Conservation (phyloP, 2,329 filamentous ascomycete genomes). For the Fusarium burgessii region DNA sequence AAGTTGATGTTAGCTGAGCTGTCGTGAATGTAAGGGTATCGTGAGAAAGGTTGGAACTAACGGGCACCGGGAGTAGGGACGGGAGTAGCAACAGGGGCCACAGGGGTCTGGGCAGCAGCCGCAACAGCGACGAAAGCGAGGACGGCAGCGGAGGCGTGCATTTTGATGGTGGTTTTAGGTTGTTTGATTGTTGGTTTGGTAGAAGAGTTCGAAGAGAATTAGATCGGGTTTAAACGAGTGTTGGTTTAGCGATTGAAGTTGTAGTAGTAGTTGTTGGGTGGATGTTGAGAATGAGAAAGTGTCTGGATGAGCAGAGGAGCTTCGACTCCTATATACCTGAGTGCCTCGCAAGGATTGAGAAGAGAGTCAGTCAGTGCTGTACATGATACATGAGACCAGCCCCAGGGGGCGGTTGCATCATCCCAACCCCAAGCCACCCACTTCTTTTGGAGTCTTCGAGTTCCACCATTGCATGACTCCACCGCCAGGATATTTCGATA, state of each 20-base stretch:
- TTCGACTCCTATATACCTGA: conserved; percentile 38
- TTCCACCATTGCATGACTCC: conserved; percentile 23
- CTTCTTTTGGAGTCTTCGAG: conserved; percentile 19
- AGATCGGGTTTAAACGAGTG: conserved; percentile 33
- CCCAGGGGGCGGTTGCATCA: conserved; percentile 43
- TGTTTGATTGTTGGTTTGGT: conserved; percentile 4
- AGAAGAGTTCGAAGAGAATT: conserved; percentile 19
- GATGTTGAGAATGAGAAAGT: conserved; percentile 16
- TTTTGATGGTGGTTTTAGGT: conserved; percentile 36
- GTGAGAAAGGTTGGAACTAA: conserved; percentile 28
- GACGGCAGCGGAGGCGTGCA: conserved; percentile 44
- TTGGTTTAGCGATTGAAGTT: conserved; percentile 36
- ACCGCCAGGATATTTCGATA: conserved; percentile 26
- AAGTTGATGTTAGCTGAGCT: conserved; percentile 17
- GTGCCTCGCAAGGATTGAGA: conserved; percentile 29
- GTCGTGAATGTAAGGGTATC: conserved; percentile 11
- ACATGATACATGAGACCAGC: conserved; percentile 31
- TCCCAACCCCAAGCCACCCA: conserved; percentile 38
- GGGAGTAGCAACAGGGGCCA: conserved; percentile 35
- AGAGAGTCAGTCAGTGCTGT: conserved; percentile 7
- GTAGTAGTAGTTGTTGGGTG: conserved; percentile 10
- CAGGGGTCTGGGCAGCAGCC: conserved; percentile 38
- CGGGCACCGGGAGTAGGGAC: conserved; percentile 32
- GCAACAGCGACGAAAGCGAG: conserved; percentile 45
- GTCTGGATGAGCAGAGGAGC: conserved; percentile 21